Conservation (phyloP, 2,329 filamentous ascomycete species). For the Cladorrhinum sp. region DNA sequence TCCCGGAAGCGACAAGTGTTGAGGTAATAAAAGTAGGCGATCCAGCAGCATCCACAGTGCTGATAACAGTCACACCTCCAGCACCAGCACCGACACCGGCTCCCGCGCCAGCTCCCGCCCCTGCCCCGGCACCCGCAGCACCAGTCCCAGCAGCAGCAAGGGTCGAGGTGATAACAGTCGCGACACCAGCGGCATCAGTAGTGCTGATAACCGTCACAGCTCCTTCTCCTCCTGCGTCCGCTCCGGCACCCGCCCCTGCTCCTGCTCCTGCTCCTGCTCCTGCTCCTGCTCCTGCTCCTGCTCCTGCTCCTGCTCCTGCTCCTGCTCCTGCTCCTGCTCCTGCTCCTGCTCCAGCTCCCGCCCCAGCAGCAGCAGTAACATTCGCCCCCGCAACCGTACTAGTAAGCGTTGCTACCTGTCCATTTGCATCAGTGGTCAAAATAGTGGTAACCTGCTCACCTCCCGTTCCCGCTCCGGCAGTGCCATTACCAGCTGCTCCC, state of each 20-base stretch:
- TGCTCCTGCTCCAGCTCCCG: neutral
- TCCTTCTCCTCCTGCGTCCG: neutral
- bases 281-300: neutral
- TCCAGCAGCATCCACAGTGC: neutral
- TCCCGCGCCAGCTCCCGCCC: neutral
- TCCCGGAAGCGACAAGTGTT: neutral
- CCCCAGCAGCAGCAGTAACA: neutral
- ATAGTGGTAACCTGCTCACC: conserved; percentile 16
- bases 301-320: too few species aligned
- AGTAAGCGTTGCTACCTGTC: conserved; percentile 11
- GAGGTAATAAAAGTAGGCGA: neutral
- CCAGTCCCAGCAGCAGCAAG: neutral
- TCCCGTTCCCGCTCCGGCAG: neutral
- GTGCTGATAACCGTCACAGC: neutral
- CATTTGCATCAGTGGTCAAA: conserved; percentile 14
- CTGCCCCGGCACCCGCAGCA: neutral
- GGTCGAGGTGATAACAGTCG: neutral
- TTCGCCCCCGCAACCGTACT: conserved; percentile 3
- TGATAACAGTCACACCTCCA: neutral
- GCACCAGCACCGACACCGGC: neutral
- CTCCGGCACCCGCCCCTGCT: neutral
- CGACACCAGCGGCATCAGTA: neutral
- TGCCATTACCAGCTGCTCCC: neutral
- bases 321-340: neutral
- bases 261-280: neutral